Percentiles rank a stretch among this genome's conserved stretches.
phyloP scores from a whole-genome alignment of 495 filamentous ascomycete species.

The Acidiella bohemica region DNA sequence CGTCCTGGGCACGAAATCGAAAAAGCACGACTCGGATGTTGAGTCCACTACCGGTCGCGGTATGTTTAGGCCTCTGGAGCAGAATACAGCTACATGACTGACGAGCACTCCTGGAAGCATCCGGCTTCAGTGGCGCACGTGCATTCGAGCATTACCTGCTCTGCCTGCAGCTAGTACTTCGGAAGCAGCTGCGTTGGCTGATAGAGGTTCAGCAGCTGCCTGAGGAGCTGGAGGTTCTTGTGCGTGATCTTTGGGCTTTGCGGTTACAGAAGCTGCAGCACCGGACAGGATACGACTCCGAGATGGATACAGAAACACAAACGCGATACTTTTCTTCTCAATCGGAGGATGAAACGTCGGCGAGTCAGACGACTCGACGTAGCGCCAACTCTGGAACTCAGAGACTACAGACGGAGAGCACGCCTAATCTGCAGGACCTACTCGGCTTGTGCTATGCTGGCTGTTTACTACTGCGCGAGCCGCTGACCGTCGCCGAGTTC shows the following conservation, averaged over 20 bases:
- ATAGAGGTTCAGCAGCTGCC: slow-evolving; percentile 49
- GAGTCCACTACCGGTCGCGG: slow-evolving; percentile 27
- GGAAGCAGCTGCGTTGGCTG: slow-evolving; percentile 56
- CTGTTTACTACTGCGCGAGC: slow-evolving; percentile 47
- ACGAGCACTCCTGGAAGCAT: not conserved
- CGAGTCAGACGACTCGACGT: slow-evolving; percentile 6
- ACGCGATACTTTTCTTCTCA: slow-evolving; percentile 40
- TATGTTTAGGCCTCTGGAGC: slow-evolving; percentile 28
- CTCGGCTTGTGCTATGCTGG: slow-evolving; percentile 57
- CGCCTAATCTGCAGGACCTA: slow-evolving; percentile 48
- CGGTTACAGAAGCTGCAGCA: slow-evolving; percentile 40
- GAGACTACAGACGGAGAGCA: slow-evolving; percentile 20
- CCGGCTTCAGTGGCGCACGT: slow-evolving; percentile 38
- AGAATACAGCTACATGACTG: slow-evolving; percentile 1
- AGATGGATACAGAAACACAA: slow-evolving; percentile 11
- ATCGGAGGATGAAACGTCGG: slow-evolving; percentile 22
- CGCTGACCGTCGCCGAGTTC: slow-evolving; percentile 50
- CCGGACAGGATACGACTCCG: slow-evolving; percentile 22
- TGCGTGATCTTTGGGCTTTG: slow-evolving; percentile 58
- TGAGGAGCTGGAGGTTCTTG: slow-evolving; percentile 50
- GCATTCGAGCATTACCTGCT: slow-evolving; percentile 70
- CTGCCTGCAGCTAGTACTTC: slow-evolving; percentile 69
- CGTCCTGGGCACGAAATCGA: slow-evolving; percentile 44
- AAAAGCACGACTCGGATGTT: slow-evolving; percentile 34
- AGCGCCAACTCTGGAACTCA: too few relatives aligned